Base-by-base conservation (phyloP, 768 basidiomycete genomes). In the Boletus pseudo-olivaceus region DNA sequence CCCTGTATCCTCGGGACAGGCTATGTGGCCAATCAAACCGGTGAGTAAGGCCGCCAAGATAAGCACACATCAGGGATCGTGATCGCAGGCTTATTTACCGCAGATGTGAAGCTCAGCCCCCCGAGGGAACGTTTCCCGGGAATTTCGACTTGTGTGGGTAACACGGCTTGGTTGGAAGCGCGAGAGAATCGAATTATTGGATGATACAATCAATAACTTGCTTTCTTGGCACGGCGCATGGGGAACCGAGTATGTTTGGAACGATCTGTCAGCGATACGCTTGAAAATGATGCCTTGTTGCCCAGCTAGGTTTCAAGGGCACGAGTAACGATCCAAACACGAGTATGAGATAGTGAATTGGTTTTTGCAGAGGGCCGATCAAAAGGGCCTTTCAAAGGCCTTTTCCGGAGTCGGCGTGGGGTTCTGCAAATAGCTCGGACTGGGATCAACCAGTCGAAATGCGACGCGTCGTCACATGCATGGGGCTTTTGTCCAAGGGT, bases 41-140 rank as follows among this genome's bases (percentile, higher is more conserved):
- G 53, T 39, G 56, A 32, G 46, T 47, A 54, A 58, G 30, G 41
- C 23, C 46, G 48, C 53, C 58, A 56, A 52, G 63, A 68, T 57
- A 61, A 58, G 55, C 43, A 53, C 48, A 29, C 41, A 5, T 33
- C 6, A 12, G 37, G 55, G 15, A 47, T 20, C 33, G 29, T 34
- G 47, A 55, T 53, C 45, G 11, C 49, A 47, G 29, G 29, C 10
- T 30, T 32, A 23, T 37, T 63, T 66, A 58, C 66, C 56, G 55
- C 43, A 47, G 59, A 55, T 51, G 47, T 57, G 17, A 43, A 53
- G 39, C 42, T 63, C 54, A 8, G 55, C 32, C 41, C 42, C 4
- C 29, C 33, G 33, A 49, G 61, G 52, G 53, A 51, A 49, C 23
- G 29, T 46, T 46, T 32, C 29, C 17, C n/a, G 2, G 49, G 19